Conservation (phyloP, 225 moss, liverwort and hornwort genomes). For the Lunularia cruciata region DNA sequence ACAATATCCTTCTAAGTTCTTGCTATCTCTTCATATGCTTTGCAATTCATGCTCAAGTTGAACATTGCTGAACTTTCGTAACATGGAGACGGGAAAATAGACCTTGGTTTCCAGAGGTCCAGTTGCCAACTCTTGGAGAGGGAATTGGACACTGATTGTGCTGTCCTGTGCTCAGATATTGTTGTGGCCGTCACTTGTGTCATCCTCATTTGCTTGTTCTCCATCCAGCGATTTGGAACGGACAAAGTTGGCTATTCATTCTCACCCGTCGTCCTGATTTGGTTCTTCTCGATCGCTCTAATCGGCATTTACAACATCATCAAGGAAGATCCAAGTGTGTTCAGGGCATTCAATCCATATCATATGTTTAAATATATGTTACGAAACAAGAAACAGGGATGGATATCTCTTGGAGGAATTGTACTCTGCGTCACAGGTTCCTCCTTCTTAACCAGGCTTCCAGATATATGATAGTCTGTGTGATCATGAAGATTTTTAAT, state of each 20-base stretch:
- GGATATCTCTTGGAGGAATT: slow-evolving; percentile 60
- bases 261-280: slow-evolving; percentile 49
- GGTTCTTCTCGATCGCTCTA: slow-evolving; percentile 51
- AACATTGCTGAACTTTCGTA: no score
- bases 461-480: no score
- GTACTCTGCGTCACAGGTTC: slow-evolving; percentile 61
- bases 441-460: not conserved
- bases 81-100: no score
- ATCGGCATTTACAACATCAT: slow-evolving; percentile 55
- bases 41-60: no score
- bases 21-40: no score
- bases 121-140: no score
- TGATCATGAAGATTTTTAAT: no score
- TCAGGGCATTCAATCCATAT: slow-evolving; percentile 56
- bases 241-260: slow-evolving; percentile 48
- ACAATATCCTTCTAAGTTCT: no score
- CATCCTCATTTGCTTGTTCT: slow-evolving; percentile 52
- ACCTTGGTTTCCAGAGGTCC: no score
- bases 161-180: slow-evolving; percentile 34
- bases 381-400: slow-evolving; percentile 40
- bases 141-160: no score
- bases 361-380: slow-evolving; percentile 39
- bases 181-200: slow-evolving; percentile 44
- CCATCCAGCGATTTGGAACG: slow-evolving; percentile 61
- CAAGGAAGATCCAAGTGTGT: slow-evolving; percentile 46